A percentile compares a stretch with the other conserved stretches of the same genome.
Evolutionary conservation across 1,284 basidiomycete genomes (phyloP).

Genomic region (Cutaneotrichosporon dermatis): DNA sequence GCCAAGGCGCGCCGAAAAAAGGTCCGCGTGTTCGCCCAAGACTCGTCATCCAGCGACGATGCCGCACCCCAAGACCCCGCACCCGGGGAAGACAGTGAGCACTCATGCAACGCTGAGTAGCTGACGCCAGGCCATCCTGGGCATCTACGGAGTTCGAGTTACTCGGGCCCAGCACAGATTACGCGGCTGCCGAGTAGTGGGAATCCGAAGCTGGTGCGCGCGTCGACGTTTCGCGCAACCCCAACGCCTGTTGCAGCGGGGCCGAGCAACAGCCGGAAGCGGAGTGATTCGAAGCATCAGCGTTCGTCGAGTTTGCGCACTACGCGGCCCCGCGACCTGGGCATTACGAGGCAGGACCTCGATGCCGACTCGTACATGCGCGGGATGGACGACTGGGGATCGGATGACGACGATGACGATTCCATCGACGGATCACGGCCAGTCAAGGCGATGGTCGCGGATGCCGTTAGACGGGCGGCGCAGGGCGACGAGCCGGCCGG

Average conservation of each 20-base stretch:
- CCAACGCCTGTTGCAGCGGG: background rate
- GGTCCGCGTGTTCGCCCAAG: slow-evolving; percentile 14
- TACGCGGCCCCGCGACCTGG: background rate
- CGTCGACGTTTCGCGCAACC: slow-evolving; percentile 9
- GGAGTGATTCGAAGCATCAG: background rate
- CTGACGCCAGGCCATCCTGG: slow-evolving; percentile 6
- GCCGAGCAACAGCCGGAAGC: background rate
- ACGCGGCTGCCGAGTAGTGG: slow-evolving; percentile 4
- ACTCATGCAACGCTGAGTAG: no score
- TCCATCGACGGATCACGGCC: slow-evolving; percentile 12
- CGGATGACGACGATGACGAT: slow-evolving; percentile 21
- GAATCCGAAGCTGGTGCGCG: slow-evolving; percentile 12
- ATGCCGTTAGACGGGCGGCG: slow-evolving; percentile 13
- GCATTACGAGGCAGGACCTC: slow-evolving; percentile 4
- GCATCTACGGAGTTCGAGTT: slow-evolving; percentile 19
- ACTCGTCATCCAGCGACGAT: slow-evolving; percentile 14
- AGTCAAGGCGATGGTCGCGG: slow-evolving; percentile 13
- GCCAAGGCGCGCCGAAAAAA: slow-evolving; percentile 13
- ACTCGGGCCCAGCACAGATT: slow-evolving; percentile 14
- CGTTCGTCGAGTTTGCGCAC: background rate
- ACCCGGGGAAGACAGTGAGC: slow-evolving; percentile 10
- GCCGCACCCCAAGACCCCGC: background rate
- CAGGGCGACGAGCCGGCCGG: slow-evolving; percentile 12
- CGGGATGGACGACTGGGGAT: slow-evolving; percentile 21
- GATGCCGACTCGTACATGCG: slow-evolving; percentile 23